Evolutionary conservation across 2,329 filamentous ascomycete genomes (phyloP).

Genomic region (Ophiostoma sp.): DNA sequence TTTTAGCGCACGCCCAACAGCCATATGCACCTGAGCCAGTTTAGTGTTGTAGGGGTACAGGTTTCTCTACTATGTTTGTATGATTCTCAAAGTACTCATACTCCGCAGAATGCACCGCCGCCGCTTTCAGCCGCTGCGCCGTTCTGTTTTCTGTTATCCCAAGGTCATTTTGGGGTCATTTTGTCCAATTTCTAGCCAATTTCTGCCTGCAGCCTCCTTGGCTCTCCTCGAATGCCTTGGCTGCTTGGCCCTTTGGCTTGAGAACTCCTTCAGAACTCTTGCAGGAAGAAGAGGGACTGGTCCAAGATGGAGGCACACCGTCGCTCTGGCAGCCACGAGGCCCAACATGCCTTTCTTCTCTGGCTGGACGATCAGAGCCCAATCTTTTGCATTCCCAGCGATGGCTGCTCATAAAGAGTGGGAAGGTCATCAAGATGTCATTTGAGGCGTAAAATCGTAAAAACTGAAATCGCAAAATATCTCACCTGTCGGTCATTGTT

Average conservation of each 20-base stretch:
- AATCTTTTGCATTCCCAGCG: not conserved
- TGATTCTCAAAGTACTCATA: not conserved
- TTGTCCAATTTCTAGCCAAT: too few species aligned
- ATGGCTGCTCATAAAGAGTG: not conserved
- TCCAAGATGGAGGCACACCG: not conserved
- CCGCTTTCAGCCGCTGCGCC: constrained; percentile 15
- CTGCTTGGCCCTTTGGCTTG: not conserved
- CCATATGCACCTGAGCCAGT: not conserved
- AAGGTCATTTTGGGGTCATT: not conserved
- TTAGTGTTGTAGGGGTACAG: not conserved
- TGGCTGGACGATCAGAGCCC: not conserved
- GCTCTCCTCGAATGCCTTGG: not conserved
- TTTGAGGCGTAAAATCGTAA: not conserved
- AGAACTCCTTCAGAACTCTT: not conserved
- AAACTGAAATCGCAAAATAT: not conserved
- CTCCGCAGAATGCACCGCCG: not conserved
- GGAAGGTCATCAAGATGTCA: not conserved
- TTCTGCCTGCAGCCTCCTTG: not conserved
- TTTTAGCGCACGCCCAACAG: constrained; percentile 6
- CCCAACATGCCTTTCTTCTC: not conserved
- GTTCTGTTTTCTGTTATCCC: not conserved
- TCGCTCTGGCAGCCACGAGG: constrained; percentile 18
- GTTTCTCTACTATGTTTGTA: not conserved
- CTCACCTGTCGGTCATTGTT: not conserved
- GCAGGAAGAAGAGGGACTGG: not conserved